Evolutionary conservation across 2,329 filamentous ascomycete genomes (phyloP).

Genomic region (Albophoma yamanashiensis): DNA sequence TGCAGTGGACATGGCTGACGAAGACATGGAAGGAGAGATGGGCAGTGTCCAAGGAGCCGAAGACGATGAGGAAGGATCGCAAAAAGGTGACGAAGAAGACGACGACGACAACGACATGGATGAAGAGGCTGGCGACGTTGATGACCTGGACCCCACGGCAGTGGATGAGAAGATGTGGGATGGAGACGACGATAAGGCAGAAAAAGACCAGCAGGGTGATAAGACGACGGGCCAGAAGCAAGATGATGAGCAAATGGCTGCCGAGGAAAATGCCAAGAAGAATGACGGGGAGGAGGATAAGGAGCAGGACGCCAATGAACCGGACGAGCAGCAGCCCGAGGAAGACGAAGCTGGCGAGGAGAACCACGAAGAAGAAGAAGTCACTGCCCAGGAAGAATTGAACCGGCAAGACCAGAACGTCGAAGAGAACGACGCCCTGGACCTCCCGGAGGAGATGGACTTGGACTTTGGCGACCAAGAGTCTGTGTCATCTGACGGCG

Average conservation of each 20-base stretch:
- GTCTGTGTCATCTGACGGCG: conserved; percentile 42
- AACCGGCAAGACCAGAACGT: conserved; percentile 62
- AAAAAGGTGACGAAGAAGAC: conserved; percentile 52
- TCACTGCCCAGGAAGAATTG: conserved; percentile 42
- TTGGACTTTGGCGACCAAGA: conserved; percentile 65
- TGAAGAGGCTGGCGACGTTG: conserved; percentile 82
- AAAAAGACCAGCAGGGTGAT: conserved; percentile 72
- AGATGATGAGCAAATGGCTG: conserved; percentile 48
- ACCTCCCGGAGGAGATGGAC: conserved; percentile 81
- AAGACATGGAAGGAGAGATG: conserved; percentile 82
- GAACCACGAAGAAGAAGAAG: conserved; percentile 48
- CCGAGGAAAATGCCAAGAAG: conserved; percentile 47
- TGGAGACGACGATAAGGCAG: conserved; percentile 67
- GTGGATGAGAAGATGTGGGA: conserved; percentile 99
- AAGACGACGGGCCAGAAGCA: conserved; percentile 60
- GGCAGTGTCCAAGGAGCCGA: conserved; percentile 53
- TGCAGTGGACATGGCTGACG: conserved; percentile 83
- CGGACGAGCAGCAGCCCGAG: conserved; percentile 33
- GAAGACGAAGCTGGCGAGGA: conserved; percentile 42
- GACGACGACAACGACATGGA: conserved; percentile 68
- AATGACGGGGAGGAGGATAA: conserved; percentile 35
- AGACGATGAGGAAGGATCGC: conserved; percentile 48
- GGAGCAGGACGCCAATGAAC: conserved; percentile 19
- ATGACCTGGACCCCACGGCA: conserved; percentile 78
- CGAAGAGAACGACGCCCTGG: conserved; percentile 71